These are phyloP conservation scores for Zasmidium cellare DNA, from an alignment of 2,329 filamentous ascomycete genomes.

Conservation along the genomic window DNA sequence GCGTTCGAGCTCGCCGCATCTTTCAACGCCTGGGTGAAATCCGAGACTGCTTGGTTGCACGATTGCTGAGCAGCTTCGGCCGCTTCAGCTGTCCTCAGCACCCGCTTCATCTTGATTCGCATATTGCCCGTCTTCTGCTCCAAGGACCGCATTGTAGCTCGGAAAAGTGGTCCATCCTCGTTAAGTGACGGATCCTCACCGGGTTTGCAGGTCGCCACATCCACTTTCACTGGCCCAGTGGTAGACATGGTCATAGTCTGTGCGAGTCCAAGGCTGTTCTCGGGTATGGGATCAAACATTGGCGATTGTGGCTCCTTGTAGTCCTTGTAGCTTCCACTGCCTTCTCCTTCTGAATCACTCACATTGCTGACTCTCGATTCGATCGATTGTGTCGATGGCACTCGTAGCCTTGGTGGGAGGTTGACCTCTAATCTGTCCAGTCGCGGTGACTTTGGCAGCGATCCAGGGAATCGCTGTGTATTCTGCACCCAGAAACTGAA, in stretches of 20 bases:
- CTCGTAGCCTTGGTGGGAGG: slow-evolving; percentile 64
- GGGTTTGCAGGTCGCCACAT: slow-evolving; percentile 81
- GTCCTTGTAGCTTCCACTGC: slow-evolving; percentile 39
- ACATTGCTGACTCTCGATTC: slow-evolving; percentile 72
- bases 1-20: slow-evolving; percentile 90
- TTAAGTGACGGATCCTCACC: slow-evolving; percentile 80
- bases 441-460: slow-evolving; percentile 61
- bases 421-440: slow-evolving; percentile 63
- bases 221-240: slow-evolving; percentile 67
- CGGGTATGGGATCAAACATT: slow-evolving; percentile 48
- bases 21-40: slow-evolving; percentile 80
- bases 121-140: slow-evolving; percentile 97
- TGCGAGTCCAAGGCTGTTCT: slow-evolving; percentile 47
- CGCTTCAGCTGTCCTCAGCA: slow-evolving; percentile 89
- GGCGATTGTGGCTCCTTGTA: slow-evolving; percentile 49
- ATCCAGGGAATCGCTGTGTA: slow-evolving; percentile 39
- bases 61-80: slow-evolving; percentile 76
- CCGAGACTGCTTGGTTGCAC: slow-evolving; percentile 81
- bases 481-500: slow-evolving; percentile 95
- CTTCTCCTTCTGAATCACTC: slow-evolving; percentile 64
- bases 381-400: slow-evolving; percentile 84
- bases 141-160: slow-evolving; percentile 92
- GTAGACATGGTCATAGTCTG: slow-evolving; percentile 40
- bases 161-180: slow-evolving; percentile 92
- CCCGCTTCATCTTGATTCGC: slow-evolving; percentile 91